A percentile compares a stretch with the other conserved stretches of the same genome.
These are phyloP conservation scores for Fragosphaeria purpurea DNA, from an alignment of 2,329 filamentous ascomycete genomes.

Conservation along the genomic window DNA sequence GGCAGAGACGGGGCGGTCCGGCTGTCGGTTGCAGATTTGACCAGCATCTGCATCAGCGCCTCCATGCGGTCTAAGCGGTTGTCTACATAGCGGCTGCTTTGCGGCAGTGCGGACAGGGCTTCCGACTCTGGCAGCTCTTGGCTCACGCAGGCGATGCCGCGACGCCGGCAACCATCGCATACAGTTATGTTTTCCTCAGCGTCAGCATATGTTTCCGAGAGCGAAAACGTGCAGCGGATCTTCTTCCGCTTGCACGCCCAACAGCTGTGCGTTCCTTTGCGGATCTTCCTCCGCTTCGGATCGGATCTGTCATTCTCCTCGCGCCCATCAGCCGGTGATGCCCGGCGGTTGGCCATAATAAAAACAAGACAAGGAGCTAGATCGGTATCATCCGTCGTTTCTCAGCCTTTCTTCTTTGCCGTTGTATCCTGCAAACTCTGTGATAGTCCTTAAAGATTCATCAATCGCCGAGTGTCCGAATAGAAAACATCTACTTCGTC, in stretches of 20 bases:
- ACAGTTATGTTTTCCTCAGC: constrained; percentile 18
- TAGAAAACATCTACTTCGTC: no score
- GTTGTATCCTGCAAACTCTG: no score
- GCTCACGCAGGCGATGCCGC: constrained; percentile 32
- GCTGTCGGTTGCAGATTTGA: not conserved
- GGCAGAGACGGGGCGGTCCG: no score
- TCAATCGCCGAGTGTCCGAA: no score
- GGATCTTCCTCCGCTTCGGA: constrained; percentile 12
- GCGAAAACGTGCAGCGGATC: constrained; percentile 35
- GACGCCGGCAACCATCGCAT: constrained; percentile 37
- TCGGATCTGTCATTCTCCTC: not conserved
- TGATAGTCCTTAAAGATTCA: no score
- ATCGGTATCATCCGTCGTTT: no score
- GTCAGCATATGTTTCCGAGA: constrained; percentile 12
- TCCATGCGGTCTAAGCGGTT: constrained; percentile 28
- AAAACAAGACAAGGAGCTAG: not conserved
- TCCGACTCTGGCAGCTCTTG: constrained; percentile 32
- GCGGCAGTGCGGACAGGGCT: constrained; percentile 8
- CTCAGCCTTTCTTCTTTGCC: no score
- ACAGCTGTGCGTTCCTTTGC: constrained; percentile 36
- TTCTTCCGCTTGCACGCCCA: constrained; percentile 50
- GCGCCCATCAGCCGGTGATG: not conserved
- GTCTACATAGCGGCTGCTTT: constrained; percentile 12
- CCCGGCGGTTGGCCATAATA: not conserved
- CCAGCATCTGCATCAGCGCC: constrained; percentile 17